A percentile compares a stretch with the other conserved stretches of the same genome.
phyloP scores from a whole-genome alignment of 768 basidiomycete species.

The Suillus luteus region DNA sequence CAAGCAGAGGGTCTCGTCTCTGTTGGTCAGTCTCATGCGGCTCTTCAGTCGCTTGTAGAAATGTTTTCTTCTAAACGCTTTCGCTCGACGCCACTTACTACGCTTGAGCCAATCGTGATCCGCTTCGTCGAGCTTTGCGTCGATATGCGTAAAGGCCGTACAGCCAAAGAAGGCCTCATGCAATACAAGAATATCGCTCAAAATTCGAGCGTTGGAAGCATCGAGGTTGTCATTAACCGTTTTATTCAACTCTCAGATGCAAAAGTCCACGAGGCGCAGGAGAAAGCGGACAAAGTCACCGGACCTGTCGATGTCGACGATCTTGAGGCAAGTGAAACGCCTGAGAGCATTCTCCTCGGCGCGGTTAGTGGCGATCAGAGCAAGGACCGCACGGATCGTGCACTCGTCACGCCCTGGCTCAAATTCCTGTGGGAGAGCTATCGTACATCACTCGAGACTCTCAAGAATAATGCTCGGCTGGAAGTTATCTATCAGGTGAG shows the following conservation, averaged over 20 bases:
- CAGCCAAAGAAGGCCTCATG: conserved; percentile 94
- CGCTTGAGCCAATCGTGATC: conserved; percentile 94
- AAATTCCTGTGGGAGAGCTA: conserved; percentile 99
- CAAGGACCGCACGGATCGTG: conserved; percentile 92
- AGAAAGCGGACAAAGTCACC: conserved; percentile 76
- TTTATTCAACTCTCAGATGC: conserved; percentile 82
- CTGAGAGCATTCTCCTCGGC: conserved; percentile 86
- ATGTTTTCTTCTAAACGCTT: conserved; percentile 95
- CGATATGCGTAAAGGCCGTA: conserved; percentile 89
- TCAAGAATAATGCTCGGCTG: conserved; percentile 92
- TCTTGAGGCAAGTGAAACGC: conserved; percentile 93
- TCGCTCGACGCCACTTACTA: conserved; percentile 82
- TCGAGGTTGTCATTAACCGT: conserved; percentile 86
- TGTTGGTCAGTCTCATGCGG: conserved; percentile 88
- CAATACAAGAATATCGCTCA: conserved; percentile 98
- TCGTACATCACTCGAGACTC: conserved; percentile 90
- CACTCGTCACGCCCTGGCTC: conserved; percentile 95
- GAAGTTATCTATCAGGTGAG: conserved; percentile 93
- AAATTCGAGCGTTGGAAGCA: conserved; percentile 85
- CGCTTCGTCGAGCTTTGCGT: conserved; percentile 97
- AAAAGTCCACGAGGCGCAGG: conserved; percentile 85
- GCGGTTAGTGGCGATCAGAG: conserved; percentile 89
- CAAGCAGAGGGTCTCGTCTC: conserved; percentile 93
- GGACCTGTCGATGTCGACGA: conserved; percentile 87
- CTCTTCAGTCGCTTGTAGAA: conserved; percentile 86